A percentile compares a stretch with the other conserved stretches of the same genome.
Conservation (phyloP, 495 filamentous ascomycete species). For the Penicillium coffeae region DNA sequence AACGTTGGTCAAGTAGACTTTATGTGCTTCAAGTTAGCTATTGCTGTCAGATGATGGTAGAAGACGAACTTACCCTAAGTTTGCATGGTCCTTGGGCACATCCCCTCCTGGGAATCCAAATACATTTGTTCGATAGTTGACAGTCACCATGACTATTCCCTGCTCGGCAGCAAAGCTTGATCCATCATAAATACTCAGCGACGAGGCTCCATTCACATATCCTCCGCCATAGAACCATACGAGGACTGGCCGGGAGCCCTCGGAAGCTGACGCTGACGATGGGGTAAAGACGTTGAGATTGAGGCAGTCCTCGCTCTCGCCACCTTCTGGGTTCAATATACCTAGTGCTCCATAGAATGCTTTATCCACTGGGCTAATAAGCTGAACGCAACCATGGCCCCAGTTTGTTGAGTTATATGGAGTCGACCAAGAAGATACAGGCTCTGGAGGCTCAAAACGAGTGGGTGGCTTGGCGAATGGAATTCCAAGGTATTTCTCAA, state of each 20-base stretch:
- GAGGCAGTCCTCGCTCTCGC: constrained; percentile 43
- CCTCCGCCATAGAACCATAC: constrained; percentile 28
- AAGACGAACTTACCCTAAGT: constrained; percentile 18
- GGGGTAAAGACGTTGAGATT: constrained; percentile 40
- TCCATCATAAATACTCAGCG: constrained; percentile 27
- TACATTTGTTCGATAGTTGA: constrained; percentile 33
- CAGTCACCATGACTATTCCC: constrained; percentile 23
- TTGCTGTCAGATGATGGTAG: neutral
- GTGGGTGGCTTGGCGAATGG: constrained; percentile 29
- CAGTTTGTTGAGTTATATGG: constrained; percentile 26
- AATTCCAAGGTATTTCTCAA: constrained; percentile 30
- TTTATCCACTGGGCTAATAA: constrained; percentile 18
- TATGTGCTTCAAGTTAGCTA: neutral
- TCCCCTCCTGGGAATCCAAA: constrained; percentile 34
- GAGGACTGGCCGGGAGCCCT: constrained; percentile 20
- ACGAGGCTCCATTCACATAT: constrained; percentile 12
- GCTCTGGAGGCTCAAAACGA: constrained; percentile 32
- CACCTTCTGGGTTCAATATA: constrained; percentile 11
- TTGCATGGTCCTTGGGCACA: constrained; percentile 15
- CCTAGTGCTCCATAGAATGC: constrained; percentile 3
- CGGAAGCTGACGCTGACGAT: neutral
- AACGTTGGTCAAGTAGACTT: constrained; percentile 26
- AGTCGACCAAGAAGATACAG: constrained; percentile 10
- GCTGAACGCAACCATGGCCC: constrained; percentile 35
- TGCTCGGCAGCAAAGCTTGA: constrained; percentile 23